phyloP scores from a whole-genome alignment of 148 eudicot species.

The Chenopodium suecicum region DNA sequence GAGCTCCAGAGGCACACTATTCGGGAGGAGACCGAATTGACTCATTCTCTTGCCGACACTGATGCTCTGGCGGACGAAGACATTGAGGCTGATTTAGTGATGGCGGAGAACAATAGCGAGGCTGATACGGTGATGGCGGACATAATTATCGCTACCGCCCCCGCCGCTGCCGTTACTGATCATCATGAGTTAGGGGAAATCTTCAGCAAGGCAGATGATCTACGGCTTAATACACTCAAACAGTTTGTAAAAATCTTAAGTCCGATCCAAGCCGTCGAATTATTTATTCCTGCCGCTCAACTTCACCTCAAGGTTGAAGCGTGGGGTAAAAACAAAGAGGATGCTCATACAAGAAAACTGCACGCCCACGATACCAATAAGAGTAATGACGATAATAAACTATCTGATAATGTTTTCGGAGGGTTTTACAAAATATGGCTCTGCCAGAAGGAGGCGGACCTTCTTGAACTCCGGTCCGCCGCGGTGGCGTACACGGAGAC shows the following conservation, averaged over 20 bases:
- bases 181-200: slow-evolving; percentile 23
- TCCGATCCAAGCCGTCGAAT: slow-evolving; percentile 57
- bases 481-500: slow-evolving; percentile 18
- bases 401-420: background rate
- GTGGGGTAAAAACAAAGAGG: slow-evolving; percentile 43
- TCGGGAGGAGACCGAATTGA: too few relatives aligned
- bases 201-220: slow-evolving; percentile 49
- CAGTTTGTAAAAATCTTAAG: slow-evolving; percentile 39
- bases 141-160: too few relatives aligned
- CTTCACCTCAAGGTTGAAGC: slow-evolving; percentile 44
- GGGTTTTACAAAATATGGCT: background rate
- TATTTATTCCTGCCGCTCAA: slow-evolving; percentile 55
- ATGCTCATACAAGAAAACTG: background rate
- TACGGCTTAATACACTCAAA: slow-evolving; percentile 31
- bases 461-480: slow-evolving; percentile 42
- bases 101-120: too few relatives aligned
- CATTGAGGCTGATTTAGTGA: too few relatives aligned
- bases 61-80: too few relatives aligned
- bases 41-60: too few relatives aligned
- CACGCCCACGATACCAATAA: too few relatives aligned
- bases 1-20: slow-evolving; percentile 34
- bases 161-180: too few relatives aligned
- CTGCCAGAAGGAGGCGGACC: slow-evolving; percentile 32
- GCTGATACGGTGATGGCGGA: too few relatives aligned
- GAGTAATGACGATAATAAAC: too few relatives aligned